Evolutionary conservation across 176 grass and related monocot species (phyloP), one percentile per base, ranked within the genome.

Genomic region (Urochloa ruziziensis): DNA sequence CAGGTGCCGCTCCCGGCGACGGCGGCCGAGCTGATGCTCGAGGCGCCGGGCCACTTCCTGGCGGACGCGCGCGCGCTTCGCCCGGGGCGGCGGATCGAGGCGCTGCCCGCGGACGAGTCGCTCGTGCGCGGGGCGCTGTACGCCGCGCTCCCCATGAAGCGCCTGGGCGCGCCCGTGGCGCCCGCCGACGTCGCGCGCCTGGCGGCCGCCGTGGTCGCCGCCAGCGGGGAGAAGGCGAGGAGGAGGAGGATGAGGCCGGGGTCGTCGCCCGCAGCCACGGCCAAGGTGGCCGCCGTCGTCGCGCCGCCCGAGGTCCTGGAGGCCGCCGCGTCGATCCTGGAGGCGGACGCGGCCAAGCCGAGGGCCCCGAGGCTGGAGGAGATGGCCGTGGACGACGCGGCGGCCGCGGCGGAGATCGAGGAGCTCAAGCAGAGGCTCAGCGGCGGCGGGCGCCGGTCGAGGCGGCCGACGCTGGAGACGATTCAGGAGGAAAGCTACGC

Each of bases 21-120:
- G 60, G 85, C 87, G 10, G 96, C 96, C 6, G 96, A 98, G 83
- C 71, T 95, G 23, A 98, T 98, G 96, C 89, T 98, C 23, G 90
- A 98, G 75, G 79, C 59, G 51, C 92, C 96, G 6, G 93, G 93
- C 18, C 89, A 98, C 73, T 94, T 98, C 93, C 37, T 95, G 1
- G 80, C 87, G 2, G 79, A 93, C 81, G 86, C 85, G 32, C 81
- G 73, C 18, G 84, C 82, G 56, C 84, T 95, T 85, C 85, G 81
- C 6, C 72, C 87, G 1, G 96, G 96, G 1, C 79, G 91, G 36
- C 72, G 93, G 72, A 40, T 98, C 82, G 74, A 48, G 33, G 88
- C 89, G 16, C 85, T 98, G 28, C 59, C 77, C 0, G 96, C 96
- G 4, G 96, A 98, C 64, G 96, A 93, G 72, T 89, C 85, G 4